A percentile compares a stretch with the other conserved stretches of the same genome.
phyloP scores from a whole-genome alignment of 1,284 basidiomycete genomes.

The Vanrija humicola region DNA sequence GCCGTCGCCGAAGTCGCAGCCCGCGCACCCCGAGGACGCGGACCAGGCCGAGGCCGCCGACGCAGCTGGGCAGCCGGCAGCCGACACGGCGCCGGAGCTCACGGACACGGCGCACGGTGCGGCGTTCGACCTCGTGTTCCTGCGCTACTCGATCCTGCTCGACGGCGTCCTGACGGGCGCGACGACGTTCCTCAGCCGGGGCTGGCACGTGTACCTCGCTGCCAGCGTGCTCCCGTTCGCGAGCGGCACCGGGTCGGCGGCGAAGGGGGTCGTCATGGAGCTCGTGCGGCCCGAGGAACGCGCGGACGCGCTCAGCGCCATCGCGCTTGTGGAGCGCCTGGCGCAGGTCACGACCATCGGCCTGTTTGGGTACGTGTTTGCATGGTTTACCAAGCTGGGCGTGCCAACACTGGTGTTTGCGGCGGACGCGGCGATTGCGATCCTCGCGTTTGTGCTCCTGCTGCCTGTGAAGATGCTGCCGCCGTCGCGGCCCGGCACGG shows the following conservation, averaged over 20 bases:
- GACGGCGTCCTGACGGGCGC: conserved; percentile 40
- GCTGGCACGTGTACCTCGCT: conserved; percentile 45
- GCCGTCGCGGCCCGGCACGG: neutral
- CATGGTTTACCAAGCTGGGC: conserved; percentile 28
- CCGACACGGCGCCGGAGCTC: conserved; percentile 14
- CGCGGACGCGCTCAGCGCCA: conserved; percentile 41
- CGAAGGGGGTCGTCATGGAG: conserved; percentile 47
- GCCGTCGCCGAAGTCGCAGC: neutral
- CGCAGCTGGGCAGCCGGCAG: conserved; percentile 16
- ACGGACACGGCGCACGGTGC: conserved; percentile 25
- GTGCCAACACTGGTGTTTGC: conserved; percentile 33
- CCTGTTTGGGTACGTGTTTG: conserved; percentile 37
- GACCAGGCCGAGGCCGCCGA: conserved; percentile 22
- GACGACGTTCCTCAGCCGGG: conserved; percentile 21
- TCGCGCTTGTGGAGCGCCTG: conserved; percentile 41
- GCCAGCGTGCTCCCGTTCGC: conserved; percentile 45
- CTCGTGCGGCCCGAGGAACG: conserved; percentile 35
- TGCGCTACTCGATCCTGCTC: conserved; percentile 41
- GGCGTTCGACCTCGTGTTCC: conserved; percentile 44
- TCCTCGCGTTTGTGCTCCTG: conserved; percentile 33
- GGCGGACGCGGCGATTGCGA: conserved; percentile 37
- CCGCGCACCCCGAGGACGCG: conserved; percentile 22
- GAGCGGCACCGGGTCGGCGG: conserved; percentile 44
- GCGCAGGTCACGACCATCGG: conserved; percentile 35
- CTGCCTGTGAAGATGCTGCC: conserved; percentile 35